A percentile compares a stretch with the other conserved stretches of the same genome.
Evolutionary conservation across 306 rosid species (phyloP).

Genomic region (Cajanus cajan): DNA sequence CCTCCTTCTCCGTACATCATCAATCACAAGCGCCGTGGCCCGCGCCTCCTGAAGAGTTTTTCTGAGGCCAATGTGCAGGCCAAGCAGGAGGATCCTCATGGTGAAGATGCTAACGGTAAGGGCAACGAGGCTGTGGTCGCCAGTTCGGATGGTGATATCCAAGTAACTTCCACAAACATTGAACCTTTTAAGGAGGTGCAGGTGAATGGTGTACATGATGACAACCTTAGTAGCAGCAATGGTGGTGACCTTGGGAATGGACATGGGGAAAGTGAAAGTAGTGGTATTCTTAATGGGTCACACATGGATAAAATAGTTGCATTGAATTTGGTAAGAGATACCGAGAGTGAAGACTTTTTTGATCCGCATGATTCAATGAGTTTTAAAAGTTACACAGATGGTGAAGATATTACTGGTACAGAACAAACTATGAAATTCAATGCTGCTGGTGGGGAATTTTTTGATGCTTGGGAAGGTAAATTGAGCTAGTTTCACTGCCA

Average conservation of each 20-base stretch:
- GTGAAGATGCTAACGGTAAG: constrained; percentile 32
- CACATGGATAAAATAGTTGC: constrained; percentile 36
- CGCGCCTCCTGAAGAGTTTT: constrained; percentile 75
- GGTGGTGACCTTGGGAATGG: constrained; percentile 36
- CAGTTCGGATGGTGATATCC: constrained; percentile 40
- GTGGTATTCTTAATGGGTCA: constrained; percentile 34
- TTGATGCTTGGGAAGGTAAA: constrained; percentile 95
- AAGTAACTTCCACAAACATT: constrained; percentile 26
- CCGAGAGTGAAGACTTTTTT: constrained; percentile 70
- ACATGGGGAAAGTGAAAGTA: constrained; percentile 33
- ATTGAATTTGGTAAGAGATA: constrained; percentile 45
- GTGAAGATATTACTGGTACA: constrained; percentile 60
- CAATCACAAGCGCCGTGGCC: constrained; percentile 96
- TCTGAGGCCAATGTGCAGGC: constrained; percentile 64
- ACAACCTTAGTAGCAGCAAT: constrained; percentile 24
- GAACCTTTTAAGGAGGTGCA: constrained; percentile 40
- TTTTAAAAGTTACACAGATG: constrained; percentile 65
- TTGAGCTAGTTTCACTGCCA: neutral
- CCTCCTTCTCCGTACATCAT: constrained; percentile 88
- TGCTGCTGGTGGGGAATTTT: constrained; percentile 54
- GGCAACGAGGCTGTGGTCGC: constrained; percentile 41
- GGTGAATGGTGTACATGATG: constrained; percentile 36
- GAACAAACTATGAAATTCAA: constrained; percentile 40
- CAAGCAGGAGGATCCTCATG: constrained; percentile 28
- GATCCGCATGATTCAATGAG: constrained; percentile 84